Conservation (phyloP, 306 rosid species). For the Vigna radiata region DNA sequence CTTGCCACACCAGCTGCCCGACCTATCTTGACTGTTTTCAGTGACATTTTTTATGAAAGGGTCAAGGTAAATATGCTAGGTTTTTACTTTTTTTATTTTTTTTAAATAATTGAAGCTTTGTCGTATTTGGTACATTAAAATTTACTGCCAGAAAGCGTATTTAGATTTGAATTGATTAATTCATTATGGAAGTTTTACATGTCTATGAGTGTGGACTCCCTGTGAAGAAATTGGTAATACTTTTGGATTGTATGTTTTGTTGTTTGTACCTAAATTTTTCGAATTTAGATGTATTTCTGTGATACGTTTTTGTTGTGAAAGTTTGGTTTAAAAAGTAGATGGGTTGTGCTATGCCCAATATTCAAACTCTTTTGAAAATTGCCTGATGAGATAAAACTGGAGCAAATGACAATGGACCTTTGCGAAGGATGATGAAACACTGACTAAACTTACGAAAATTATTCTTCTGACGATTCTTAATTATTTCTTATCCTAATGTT, state of each 20-base stretch:
- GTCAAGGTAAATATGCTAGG: constrained; percentile 68
- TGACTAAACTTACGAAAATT: background rate
- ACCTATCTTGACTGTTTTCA: constrained; percentile 68
- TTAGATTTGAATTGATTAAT: background rate
- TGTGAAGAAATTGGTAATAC: background rate
- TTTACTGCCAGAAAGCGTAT: background rate
- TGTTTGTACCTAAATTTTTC: background rate
- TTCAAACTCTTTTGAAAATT: background rate
- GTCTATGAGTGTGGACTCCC: no score
- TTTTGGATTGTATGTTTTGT: background rate
- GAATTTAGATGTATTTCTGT: background rate
- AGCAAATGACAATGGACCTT: background rate
- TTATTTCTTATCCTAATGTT: constrained; percentile 7
- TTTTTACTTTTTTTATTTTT: background rate
- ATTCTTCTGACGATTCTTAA: background rate
- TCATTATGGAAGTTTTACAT: no score
- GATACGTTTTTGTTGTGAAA: no score
- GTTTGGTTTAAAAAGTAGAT: background rate
- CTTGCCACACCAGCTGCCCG: constrained; percentile 78
- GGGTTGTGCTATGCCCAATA: background rate
- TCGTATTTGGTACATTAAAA: background rate
- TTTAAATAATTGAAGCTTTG: constrained; percentile 23
- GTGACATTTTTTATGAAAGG: constrained; percentile 68
- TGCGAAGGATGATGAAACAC: background rate
- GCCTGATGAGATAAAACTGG: background rate